A percentile compares a stretch with the other conserved stretches of the same genome.
Conservation (phyloP, 1,284 basidiomycete genomes). For the Pseudozyma hubeiensis region DNA sequence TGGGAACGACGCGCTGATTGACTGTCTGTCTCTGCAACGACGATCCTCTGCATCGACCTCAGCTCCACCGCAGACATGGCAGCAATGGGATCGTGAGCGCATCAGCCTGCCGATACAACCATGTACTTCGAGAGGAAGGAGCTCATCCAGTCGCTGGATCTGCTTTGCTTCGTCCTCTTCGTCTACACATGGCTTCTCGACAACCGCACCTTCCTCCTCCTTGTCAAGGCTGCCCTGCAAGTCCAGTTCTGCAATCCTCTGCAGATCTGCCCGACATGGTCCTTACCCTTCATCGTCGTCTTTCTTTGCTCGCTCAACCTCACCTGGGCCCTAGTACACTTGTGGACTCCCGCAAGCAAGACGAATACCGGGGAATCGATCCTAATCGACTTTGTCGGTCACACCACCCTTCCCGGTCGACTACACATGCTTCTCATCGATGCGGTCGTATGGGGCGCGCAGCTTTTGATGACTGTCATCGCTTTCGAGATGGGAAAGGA, state of each 20-base stretch:
- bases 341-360: conserved; percentile 14
- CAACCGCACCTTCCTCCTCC: conserved; percentile 40
- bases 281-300: conserved; percentile 38
- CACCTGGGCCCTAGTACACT: conserved; percentile 34
- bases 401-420: conserved; percentile 29
- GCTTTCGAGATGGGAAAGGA: conserved; percentile 47
- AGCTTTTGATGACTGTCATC: conserved; percentile 39
- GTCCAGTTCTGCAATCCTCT: conserved; percentile 48
- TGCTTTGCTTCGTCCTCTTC: conserved; percentile 53
- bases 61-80: not conserved
- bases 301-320: conserved; percentile 43
- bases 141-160: conserved; percentile 54
- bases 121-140: conserved; percentile 54
- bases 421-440: conserved; percentile 48
- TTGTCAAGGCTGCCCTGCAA: conserved; percentile 46
- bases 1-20: not conserved
- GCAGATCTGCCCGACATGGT: conserved; percentile 44
- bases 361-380: conserved; percentile 27
- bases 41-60: no score
- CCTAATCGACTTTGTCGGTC: conserved; percentile 60
- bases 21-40: not conserved
- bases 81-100: conserved; percentile 16
- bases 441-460: conserved; percentile 30
- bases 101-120: not conserved
- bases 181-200: conserved; percentile 58